These are phyloP conservation scores for Paraphaeosphaeria sporulosa DNA, from an alignment of 2,329 filamentous ascomycete genomes.

Conservation along the genomic window DNA sequence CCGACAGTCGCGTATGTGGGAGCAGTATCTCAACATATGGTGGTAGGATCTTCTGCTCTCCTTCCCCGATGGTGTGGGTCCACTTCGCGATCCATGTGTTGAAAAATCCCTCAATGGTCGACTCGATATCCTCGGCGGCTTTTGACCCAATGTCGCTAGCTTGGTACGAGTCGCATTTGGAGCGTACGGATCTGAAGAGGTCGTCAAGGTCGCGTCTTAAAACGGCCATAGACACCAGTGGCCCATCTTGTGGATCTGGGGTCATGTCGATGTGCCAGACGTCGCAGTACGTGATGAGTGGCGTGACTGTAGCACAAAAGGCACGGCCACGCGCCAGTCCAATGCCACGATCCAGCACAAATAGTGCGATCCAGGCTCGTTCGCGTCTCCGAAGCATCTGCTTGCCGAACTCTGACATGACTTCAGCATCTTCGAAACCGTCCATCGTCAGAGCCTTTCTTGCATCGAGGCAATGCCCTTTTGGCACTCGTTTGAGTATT, in stretches of 20 bases:
- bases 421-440: constrained; percentile 70
- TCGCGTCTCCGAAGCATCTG: constrained; percentile 71
- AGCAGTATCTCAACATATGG: constrained; percentile 79
- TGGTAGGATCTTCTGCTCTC: constrained; percentile 62
- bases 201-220: constrained; percentile 70
- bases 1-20: constrained; percentile 75
- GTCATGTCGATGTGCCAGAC: constrained; percentile 71
- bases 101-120: constrained; percentile 70
- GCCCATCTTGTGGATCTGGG: constrained; percentile 72
- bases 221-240: constrained; percentile 75
- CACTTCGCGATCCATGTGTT: constrained; percentile 70
- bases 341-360: constrained; percentile 76
- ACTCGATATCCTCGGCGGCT: constrained; percentile 54
- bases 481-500: constrained; percentile 60
- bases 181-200: constrained; percentile 65
- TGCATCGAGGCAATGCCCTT: constrained; percentile 73
- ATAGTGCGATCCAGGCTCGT: constrained; percentile 74
- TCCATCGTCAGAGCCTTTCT: constrained; percentile 71
- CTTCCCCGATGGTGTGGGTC: constrained; percentile 44
- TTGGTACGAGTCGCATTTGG: constrained; percentile 66
- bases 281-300: constrained; percentile 72
- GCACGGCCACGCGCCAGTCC: constrained; percentile 73
- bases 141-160: constrained; percentile 60
- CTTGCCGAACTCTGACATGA: constrained; percentile 66
- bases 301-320: constrained; percentile 72